Evolutionary conservation across 2,329 filamentous ascomycete species (phyloP), one percentile per base, ranked within the genome.

Genomic region (Diplocarpon rosae): DNA sequence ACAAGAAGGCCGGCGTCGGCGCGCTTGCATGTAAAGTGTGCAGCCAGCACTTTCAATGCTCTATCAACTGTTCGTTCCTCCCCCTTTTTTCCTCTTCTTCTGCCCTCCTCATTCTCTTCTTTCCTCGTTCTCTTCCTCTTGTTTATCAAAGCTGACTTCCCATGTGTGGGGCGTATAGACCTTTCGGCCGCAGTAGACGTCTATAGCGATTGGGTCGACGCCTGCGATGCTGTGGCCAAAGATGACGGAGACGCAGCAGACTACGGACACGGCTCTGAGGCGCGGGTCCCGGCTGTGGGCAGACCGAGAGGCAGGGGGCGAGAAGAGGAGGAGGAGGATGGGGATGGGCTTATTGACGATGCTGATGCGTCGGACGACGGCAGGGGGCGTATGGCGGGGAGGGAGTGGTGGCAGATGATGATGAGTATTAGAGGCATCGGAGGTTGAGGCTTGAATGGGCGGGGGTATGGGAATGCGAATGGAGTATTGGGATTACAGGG

Each of bases 121-220:
- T 7, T 24, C 20, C 20, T 24, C 20, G 20, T 24, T 24, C 20
- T 7, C 20, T 4, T 24, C 20, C 7, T 24, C 3, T 7, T 7
- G 7, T 7, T 24, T 4, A 4, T 7, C 20, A 24, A 24, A 24
- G 20, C 20, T 24, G 20, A 24, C 20, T 24, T 24, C 20, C 17
- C n/a, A 32, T 28, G 36, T 12, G 14, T 14, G 30, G 11, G 27
- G 27, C 40, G 36, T 37, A 15, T 50, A 94, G 87, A 93, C 64
- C 78, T 96, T 20, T 93, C 86, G 20, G 85, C 85, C 12, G 78
- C 87, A 0, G 88, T 98, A 37, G 92, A 98, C 62, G 90, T 98
- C 7, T 98, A 98, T 62, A 85, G 86, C 29, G 92, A 96, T 65
- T 98, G 92, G 92, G 86, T 98, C 52, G 92, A 98, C 66, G 92